phyloP scores from a whole-genome alignment of 2,329 filamentous ascomycete genomes.

The Alternaria ethzedia region DNA sequence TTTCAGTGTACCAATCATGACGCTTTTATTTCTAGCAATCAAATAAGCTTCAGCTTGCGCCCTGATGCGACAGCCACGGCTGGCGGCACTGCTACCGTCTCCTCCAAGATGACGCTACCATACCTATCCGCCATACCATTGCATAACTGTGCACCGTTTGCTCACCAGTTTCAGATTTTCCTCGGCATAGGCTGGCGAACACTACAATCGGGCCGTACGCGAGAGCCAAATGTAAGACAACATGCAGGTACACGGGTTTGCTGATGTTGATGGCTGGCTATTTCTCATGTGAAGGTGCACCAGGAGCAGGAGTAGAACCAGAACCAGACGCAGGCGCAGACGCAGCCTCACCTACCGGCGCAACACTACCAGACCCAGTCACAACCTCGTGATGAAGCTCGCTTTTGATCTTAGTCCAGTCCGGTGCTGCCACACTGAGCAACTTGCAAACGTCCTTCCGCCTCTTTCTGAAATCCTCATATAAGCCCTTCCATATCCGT shows the following conservation, averaged over 20 bases:
- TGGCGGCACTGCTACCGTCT: neutral
- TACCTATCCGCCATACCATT: neutral
- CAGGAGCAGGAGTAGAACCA: neutral
- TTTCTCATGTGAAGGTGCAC: neutral
- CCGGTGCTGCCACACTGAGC: constrained; percentile 48
- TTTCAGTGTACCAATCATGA: neutral
- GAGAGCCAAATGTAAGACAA: neutral
- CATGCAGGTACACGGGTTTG: constrained; percentile 12
- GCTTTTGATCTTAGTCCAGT: constrained; percentile 43
- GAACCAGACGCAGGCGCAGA: neutral
- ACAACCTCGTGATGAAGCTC: constrained; percentile 20
- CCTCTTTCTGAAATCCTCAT: constrained; percentile 53
- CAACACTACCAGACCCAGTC: constrained; percentile 31
- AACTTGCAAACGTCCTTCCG: constrained; percentile 50
- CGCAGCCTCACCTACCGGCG: constrained; percentile 21
- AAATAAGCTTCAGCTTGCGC: constrained; percentile 2
- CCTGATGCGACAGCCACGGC: neutral
- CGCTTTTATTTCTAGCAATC: neutral
- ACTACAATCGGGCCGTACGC: constrained; percentile 6
- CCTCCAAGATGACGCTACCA: constrained; percentile 5
- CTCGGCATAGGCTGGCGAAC: neutral
- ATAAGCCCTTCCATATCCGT: constrained; percentile 54
- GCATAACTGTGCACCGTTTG: neutral
- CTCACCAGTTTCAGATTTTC: constrained; percentile 13
- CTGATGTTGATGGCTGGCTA: constrained; percentile 2